A percentile compares a stretch with the other conserved stretches of the same genome.
Evolutionary conservation across 805 yeast genomes (phyloP).

Genomic region (Wickerhamomyces bisporus): DNA sequence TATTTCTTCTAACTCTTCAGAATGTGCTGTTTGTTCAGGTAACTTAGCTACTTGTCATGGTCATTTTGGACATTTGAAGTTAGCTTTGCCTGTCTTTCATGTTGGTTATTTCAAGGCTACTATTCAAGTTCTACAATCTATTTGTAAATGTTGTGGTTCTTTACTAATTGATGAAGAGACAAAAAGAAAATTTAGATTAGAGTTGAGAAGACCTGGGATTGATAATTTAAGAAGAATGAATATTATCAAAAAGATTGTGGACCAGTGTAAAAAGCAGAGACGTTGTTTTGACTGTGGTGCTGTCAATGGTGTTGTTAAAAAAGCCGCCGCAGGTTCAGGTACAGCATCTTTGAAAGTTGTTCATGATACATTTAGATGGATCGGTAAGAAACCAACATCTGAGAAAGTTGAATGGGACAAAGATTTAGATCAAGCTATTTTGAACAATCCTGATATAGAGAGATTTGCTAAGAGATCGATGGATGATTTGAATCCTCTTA

Average conservation of each 20-base stretch:
- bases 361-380: slow-evolving; percentile 94
- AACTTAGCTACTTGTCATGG: slow-evolving; percentile 94
- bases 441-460: slow-evolving; percentile 81
- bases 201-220: slow-evolving; percentile 78
- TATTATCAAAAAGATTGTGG: slow-evolving; percentile 72
- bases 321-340: slow-evolving; percentile 87
- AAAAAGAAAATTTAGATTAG: slow-evolving; percentile 65
- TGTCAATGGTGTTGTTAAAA: slow-evolving; percentile 93
- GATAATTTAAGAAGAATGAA: slow-evolving; percentile 93
- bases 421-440: slow-evolving; percentile 72
- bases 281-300: slow-evolving; percentile 84
- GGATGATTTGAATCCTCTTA: slow-evolving; percentile 92
- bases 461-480: slow-evolving; percentile 79
- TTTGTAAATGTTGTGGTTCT: slow-evolving; percentile 86
- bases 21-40: slow-evolving; percentile 90
- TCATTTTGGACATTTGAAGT: slow-evolving; percentile 91
- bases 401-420: slow-evolving; percentile 86
- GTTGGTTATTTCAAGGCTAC: slow-evolving; percentile 95
- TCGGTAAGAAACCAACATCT: slow-evolving; percentile 81
- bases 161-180: slow-evolving; percentile 68
- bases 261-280: slow-evolving; percentile 94
- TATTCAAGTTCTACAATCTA: slow-evolving; percentile 79
- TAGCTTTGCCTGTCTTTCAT: slow-evolving; percentile 95
- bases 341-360: slow-evolving; percentile 92
- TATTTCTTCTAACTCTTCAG: slow-evolving; percentile 77